These are phyloP conservation scores for Fomes fomentarius DNA, from an alignment of 1,284 basidiomycete species.

Conservation along the genomic window DNA sequence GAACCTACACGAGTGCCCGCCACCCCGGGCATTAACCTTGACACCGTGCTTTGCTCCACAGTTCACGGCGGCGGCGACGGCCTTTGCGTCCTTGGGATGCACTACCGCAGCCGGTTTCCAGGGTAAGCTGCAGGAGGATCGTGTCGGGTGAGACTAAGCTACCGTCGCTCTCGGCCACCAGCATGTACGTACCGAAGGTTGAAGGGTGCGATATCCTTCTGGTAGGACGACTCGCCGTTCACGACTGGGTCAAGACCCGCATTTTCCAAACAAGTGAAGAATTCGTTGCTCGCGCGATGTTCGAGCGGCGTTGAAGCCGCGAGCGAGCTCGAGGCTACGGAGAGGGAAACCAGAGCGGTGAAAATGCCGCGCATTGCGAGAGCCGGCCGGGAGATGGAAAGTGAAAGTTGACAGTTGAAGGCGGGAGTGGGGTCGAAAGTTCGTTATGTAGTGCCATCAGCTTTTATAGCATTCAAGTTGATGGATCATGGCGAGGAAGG, in stretches of 20 bases:
- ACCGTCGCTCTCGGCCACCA: neutral
- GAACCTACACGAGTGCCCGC: slow-evolving; percentile 12
- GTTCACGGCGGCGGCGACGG: neutral
- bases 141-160: neutral
- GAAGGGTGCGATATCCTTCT: slow-evolving; percentile 2
- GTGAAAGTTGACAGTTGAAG: too few relatives aligned
- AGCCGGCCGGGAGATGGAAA: neutral
- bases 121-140: neutral
- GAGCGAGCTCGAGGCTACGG: neutral
- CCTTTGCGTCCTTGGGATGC: neutral
- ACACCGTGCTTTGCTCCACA: neutral
- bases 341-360: neutral
- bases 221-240: slow-evolving; percentile 1
- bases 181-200: slow-evolving; percentile 8
- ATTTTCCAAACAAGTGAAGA: slow-evolving; percentile 6
- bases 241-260: slow-evolving; percentile 9
- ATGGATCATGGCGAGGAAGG: too few relatives aligned
- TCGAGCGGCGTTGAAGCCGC: neutral
- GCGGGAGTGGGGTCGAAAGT: too few relatives aligned
- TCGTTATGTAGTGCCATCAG: too few relatives aligned
- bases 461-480: too few relatives aligned
- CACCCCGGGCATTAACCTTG: slow-evolving; percentile 14
- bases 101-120: neutral
- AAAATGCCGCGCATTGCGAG: neutral
- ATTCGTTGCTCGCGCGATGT: neutral